Base-by-base conservation (phyloP, 83 land plant genomes). In the Diphasiastrum complanatum region DNA sequence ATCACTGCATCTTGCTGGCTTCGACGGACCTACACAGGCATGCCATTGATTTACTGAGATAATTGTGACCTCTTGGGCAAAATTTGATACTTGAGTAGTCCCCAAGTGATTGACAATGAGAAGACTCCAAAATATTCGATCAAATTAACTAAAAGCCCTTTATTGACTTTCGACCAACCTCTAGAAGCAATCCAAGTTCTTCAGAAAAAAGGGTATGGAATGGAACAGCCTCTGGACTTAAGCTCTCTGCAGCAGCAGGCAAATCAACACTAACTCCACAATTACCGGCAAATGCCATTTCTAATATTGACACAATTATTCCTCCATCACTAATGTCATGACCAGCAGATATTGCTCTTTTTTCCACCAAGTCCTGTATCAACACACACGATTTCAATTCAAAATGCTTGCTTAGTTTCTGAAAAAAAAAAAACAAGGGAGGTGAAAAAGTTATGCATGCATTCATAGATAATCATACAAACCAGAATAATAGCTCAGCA, bases 251-350 rank as follows among this genome's bases (percentile, higher is more conserved):
- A 26, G 60, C 38, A 28, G 80, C 51, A 5, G 68, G 45, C 71
- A 91, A 70, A 59, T 83, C 73, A 61, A 85, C 83, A 29, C 33
- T 46, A 22, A 91, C 47, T 5, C 97, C 97, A 79, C 83, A 91
- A 55, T 91, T 82, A 2, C 97, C 97, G 43, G 95, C 89, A 83
- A 87, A 91, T 52, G 97, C 95, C 95, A 91, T 91, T 69, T 91
- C 97, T 33, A 87, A 67, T 45, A 83, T 58, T 58, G 78, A 66
- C 4, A 83, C 85, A 53, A 87, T 22, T 6, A 91, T 59, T 4
- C 95, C 97, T 49, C 97, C 97, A 81, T 87, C 97, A 71, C 95
- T 92, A 26, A 87, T 76, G 62, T 92, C 97, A 72, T 92, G 97
- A 43, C 97, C 95, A 48, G 95, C 81, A 26, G 97, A 85, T 16